Evolutionary conservation across 2,329 filamentous ascomycete species (phyloP).

Genomic region (Cladorrhinum sp.): DNA sequence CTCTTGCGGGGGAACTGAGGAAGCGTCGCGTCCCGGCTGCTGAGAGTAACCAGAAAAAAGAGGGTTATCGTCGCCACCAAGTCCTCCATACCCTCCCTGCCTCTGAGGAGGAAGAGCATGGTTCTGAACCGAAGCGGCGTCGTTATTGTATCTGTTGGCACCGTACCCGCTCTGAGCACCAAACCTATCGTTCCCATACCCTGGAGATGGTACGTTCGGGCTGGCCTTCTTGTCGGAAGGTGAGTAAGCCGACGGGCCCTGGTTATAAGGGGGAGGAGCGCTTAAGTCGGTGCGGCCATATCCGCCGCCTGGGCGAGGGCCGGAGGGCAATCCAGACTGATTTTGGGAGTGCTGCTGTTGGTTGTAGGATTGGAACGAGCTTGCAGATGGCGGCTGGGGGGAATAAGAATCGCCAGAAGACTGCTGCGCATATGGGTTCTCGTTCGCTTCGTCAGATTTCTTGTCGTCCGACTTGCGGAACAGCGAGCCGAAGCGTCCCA

Average conservation of each 20-base stretch:
- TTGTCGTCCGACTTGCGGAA: conserved; percentile 54
- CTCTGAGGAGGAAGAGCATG: conserved; percentile 34
- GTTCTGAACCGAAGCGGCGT: conserved; percentile 31
- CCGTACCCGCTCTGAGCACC: conserved; percentile 52
- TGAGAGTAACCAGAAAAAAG: neutral
- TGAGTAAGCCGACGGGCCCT: neutral
- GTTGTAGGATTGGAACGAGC: conserved; percentile 9
- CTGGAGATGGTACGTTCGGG: conserved; percentile 34
- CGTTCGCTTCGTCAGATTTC: conserved; percentile 47
- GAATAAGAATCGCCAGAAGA: conserved; percentile 52
- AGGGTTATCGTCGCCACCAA: neutral
- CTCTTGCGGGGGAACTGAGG: neutral
- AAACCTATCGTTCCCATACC: conserved; percentile 54
- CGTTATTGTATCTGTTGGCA: conserved; percentile 50
- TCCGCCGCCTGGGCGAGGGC: conserved; percentile 34
- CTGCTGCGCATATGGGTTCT: conserved; percentile 59
- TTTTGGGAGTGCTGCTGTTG: conserved; percentile 31
- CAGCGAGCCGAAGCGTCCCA: conserved; percentile 56
- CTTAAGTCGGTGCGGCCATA: conserved; percentile 31
- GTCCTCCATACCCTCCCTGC: conserved; percentile 59
- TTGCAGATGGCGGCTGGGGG: conserved; percentile 35
- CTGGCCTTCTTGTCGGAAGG: conserved; percentile 12
- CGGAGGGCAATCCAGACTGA: conserved; percentile 26
- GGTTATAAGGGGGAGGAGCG: conserved; percentile 37
- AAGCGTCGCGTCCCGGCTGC: neutral